These are phyloP conservation scores for Anastatica hierochuntica DNA, from an alignment of 345 rosid species.

Conservation along the genomic window DNA sequence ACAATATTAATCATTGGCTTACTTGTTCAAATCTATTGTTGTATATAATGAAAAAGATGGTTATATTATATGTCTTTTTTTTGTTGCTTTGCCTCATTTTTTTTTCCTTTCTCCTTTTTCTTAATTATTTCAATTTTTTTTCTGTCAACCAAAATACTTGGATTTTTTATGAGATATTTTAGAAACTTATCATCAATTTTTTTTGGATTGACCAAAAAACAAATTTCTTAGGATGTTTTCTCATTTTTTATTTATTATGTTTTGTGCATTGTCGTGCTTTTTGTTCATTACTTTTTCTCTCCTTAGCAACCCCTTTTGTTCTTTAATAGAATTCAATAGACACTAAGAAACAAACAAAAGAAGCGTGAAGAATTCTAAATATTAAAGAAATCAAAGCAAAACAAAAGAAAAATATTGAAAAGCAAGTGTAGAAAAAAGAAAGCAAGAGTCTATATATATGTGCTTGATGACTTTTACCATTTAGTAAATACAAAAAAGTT, in stretches of 20 bases:
- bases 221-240: no score
- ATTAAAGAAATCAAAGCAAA: conserved; percentile 16
- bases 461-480: no score
- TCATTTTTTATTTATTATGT: neutral
- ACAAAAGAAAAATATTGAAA: neutral
- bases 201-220: neutral
- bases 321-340: conserved; percentile 4
- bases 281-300: conserved; percentile 3
- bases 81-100: no score
- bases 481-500: no score
- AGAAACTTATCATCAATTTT: neutral
- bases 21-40: conserved; percentile 2
- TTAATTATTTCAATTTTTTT: no score
- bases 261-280: conserved; percentile 3
- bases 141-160: no score
- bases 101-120: no score
- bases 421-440: neutral
- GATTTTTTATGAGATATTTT: neutral
- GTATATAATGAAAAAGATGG: conserved; percentile 10
- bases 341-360: neutral
- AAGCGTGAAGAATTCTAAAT: conserved; percentile 15
- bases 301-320: conserved; percentile 4
- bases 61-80: no score
- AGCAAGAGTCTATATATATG: no score
- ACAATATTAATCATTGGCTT: neutral